Evolutionary conservation across 768 basidiomycete species (phyloP), one percentile per base, ranked within the genome.

Genomic region (Russula vinacea): DNA sequence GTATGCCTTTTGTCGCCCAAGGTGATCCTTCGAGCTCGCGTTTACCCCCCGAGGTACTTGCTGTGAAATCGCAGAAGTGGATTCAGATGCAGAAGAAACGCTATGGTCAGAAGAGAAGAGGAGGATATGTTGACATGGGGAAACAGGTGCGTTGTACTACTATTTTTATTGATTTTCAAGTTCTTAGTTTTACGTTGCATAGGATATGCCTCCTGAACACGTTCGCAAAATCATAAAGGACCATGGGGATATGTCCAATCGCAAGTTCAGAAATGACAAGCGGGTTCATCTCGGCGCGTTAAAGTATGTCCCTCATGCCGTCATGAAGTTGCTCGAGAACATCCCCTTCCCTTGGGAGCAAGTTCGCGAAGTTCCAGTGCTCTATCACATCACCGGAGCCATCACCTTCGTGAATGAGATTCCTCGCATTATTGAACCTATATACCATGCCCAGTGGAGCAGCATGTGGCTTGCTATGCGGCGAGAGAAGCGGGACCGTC

Each of bases 391-490:
- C 72, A 98, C 97, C 10, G 97, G 97, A 68, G 97, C 97, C 45
- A 99, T 99, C 77, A 98, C 97, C 2, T 99, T 99, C 72, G 97
- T 99, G 69, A 98, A 98, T 78, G 94, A 98, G 75, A 90, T 98
- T 44, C 97, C 97, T 49, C 89, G 93, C 53, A 86, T 99, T 69
- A 90, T 98, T 66, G 97, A 98, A 74, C 97, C 97, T 7, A 85
- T 99, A 11, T 98, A 97, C 76, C 97, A 99, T 74, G 94, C 97
- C 1, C 97, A 98, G 72, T 99, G 97, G 97, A 95, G 93, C 73
- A 91, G 92, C 6, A 99, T 99, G 97, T 99, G 97, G 97, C 80
- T 99, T 52, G 96, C 97, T 13, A 99, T 99, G 97, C 83, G 97
- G 65, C 81, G 97, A 66, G 97, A 99, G 78, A 99, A 99, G 80